Evolutionary conservation across 192 early-diverging fungal genomes (phyloP).

Genomic region (Backusella liffmaniae): DNA sequence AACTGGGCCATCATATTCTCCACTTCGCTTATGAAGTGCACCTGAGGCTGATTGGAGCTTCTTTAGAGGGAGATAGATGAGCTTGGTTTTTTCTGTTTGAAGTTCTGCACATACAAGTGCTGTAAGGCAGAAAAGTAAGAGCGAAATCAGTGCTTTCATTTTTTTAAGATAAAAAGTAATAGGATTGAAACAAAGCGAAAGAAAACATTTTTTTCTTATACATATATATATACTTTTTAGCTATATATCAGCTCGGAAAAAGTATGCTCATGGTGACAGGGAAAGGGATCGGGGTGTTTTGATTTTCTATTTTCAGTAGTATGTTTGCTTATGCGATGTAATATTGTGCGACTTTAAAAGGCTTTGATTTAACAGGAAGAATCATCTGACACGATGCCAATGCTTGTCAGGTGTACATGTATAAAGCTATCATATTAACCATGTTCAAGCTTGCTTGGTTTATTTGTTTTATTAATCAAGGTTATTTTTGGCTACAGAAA

Average conservation of each 20-base stretch:
- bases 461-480: not conserved
- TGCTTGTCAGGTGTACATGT: not conserved
- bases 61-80: not conserved
- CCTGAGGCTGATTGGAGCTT: not conserved
- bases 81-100: not conserved
- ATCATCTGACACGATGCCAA: not conserved
- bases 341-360: not conserved
- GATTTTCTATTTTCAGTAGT: not conserved
- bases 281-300: not conserved
- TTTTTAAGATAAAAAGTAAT: not conserved
- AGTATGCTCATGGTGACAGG: not conserved
- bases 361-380: not conserved
- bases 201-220: not conserved
- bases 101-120: not conserved
- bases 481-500: not conserved
- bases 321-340: not conserved
- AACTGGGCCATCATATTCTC: not conserved
- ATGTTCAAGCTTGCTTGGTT: not conserved
- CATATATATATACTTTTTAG: not conserved
- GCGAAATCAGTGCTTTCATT: not conserved
- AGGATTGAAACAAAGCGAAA: not conserved
- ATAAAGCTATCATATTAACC: not conserved
- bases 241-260: constrained; percentile 2
- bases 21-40: not conserved
- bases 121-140: not conserved